A percentile compares a stretch with the other conserved stretches of the same genome.
Conservation (phyloP, 495 filamentous ascomycete genomes). For the Saxophila tyrrhenica region DNA sequence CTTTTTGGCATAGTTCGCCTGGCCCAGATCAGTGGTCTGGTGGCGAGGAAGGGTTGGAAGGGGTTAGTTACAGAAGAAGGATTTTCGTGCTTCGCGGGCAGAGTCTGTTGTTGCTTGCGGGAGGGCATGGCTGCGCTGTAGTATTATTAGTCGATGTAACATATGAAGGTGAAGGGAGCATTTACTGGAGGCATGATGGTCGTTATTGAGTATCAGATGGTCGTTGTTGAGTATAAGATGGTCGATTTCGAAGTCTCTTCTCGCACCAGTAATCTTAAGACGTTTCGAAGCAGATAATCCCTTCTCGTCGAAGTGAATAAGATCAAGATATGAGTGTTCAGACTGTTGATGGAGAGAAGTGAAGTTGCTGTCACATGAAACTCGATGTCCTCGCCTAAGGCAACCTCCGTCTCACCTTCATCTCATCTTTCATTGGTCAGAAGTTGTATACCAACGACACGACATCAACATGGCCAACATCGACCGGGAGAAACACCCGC, state of each 20-base stretch:
- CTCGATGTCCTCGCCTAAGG: too few relatives aligned
- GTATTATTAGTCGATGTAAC: not conserved
- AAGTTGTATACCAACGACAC: not conserved
- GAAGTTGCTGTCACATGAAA: too few relatives aligned
- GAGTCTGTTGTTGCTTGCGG: slow-evolving; percentile 59
- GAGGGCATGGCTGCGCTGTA: slow-evolving; percentile 26
- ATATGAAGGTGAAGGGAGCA: not conserved
- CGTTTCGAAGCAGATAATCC: too few relatives aligned
- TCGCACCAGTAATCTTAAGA: too few relatives aligned
- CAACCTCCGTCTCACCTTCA: not conserved
- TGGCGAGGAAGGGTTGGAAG: not conserved
- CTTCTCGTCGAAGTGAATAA: too few relatives aligned
- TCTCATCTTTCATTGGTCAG: not conserved
- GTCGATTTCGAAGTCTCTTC: too few relatives aligned
- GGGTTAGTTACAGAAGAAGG: slow-evolving; percentile 61
- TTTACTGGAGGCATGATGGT: slow-evolving; percentile 28
- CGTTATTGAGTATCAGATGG: too few relatives aligned
- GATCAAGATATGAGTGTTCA: too few relatives aligned
- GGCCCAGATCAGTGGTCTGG: not conserved
- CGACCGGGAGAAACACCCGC: not conserved
- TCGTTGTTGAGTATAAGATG: too few relatives aligned
- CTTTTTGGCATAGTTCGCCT: slow-evolving; percentile 55
- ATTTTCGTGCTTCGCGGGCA: slow-evolving; percentile 74
- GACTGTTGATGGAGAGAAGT: too few relatives aligned
- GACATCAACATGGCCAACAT: slow-evolving; percentile 13